Evolutionary conservation across 1,284 basidiomycete species (phyloP).

Genomic region (Ganoderma multipileum): DNA sequence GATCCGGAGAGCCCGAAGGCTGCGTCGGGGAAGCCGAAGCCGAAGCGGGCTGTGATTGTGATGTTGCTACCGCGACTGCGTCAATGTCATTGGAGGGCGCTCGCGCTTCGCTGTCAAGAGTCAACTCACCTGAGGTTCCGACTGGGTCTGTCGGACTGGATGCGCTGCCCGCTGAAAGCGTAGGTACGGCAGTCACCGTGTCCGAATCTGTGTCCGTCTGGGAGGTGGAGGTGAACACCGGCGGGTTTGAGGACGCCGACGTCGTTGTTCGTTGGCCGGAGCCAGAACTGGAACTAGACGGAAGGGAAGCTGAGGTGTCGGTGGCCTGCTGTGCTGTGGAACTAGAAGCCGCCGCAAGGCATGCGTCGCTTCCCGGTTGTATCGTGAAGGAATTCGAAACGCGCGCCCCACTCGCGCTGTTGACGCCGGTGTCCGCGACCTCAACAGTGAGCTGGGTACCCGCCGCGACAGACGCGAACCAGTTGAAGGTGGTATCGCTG

Average conservation of each 20-base stretch:
- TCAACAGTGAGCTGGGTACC: not conserved
- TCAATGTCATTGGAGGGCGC: not conserved
- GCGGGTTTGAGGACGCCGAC: not conserved
- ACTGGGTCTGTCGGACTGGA: not conserved
- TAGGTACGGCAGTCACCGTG: not conserved
- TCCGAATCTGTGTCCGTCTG: not conserved
- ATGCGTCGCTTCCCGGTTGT: not conserved
- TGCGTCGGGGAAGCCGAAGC: not conserved
- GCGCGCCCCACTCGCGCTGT: not conserved
- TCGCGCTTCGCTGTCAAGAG: not conserved
- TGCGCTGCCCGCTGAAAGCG: not conserved
- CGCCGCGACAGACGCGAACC: not conserved
- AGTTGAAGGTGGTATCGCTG: not conserved
- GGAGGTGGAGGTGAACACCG: not conserved
- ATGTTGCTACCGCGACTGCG: not conserved
- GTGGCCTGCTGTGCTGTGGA: not conserved
- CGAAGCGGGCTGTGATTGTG: not conserved
- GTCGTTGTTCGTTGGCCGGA: not conserved
- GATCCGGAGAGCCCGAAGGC: not conserved
- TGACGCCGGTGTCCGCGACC: not conserved
- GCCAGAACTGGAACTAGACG: not conserved
- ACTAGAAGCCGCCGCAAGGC: not conserved
- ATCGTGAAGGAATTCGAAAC: not conserved
- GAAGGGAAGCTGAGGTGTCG: too few species aligned
- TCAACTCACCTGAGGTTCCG: not conserved